Base-by-base conservation (phyloP, 352 stramenopile genomes). In the Aphanomyces astaci region DNA sequence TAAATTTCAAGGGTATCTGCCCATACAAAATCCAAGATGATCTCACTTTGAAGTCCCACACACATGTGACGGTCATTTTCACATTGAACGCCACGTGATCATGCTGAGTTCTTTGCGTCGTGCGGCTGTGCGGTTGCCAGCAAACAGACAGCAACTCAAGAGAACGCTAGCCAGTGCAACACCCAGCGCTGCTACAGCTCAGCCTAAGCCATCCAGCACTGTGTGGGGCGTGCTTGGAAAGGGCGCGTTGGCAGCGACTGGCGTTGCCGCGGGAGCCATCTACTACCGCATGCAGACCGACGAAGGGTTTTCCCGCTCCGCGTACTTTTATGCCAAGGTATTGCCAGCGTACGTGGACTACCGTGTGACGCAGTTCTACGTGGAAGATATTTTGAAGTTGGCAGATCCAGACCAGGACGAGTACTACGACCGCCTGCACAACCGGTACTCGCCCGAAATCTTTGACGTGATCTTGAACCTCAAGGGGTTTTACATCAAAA, bases 271-370 rank as follows among this genome's bases (percentile, higher is more conserved):
- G 0, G 74, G 76, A 7, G 79, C 79, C 52, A 74, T 88, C 10
- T 76, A 82, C 43, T 85, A 85, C 71, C 75, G 85, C 22, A 72
- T 80, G 19, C 74, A 91, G 28, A 78, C 74, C 22, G 85, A 95
- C 65, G 87, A 95, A 62, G 87, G 87, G 43, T 92, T 95, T 71
- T 72, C 74, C 25, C 81, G 87, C 4, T 92, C 84, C 17, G 68
- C 92, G 2, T 90, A 88, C 76, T 95, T 95, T 71, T 95, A 86
- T 82, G 81, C 84, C 67, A 90, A 92, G 70, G 87, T 84, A 11
- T 90, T 95, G 73, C 87, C 87, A 43, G 90, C 92, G 70, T 95
- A 95, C 71, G 51, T 88, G 39, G 82, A 93, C 70, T 95, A 95
- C 73, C 81, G 87, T 22, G 75, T 74, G 5, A 78, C 77, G 36